Evolutionary conservation across 2,329 filamentous ascomycete genomes (phyloP).

Genomic region (Clonostachys rhizophaga): DNA sequence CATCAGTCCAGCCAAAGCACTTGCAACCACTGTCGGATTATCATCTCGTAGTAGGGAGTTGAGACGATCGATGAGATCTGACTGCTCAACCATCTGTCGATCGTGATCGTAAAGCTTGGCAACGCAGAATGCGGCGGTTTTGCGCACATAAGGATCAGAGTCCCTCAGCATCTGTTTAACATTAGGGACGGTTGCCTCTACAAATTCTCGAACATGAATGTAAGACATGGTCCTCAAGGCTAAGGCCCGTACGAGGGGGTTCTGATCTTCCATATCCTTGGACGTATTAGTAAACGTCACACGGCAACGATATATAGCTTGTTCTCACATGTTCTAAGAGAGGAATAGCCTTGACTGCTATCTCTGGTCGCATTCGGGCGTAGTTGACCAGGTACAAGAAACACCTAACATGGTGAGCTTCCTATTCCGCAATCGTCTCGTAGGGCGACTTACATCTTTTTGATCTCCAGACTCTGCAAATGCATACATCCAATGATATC

Average conservation of each 20-base stretch:
- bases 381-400: conserved; percentile 98
- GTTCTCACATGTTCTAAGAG: conserved; percentile 70
- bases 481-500: conserved; percentile 96
- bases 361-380: conserved; percentile 87
- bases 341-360: conserved; percentile 88
- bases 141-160: conserved; percentile 90
- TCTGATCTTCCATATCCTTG: conserved; percentile 91
- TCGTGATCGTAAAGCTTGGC: conserved; percentile 98
- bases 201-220: conserved; percentile 92
- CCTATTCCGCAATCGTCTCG: not conserved
- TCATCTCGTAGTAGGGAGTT: conserved; percentile 90
- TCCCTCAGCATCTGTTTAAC: conserved; percentile 82
- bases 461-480: conserved; percentile 91
- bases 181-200: conserved; percentile 82
- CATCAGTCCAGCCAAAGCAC: conserved; percentile 84
- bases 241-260: conserved; percentile 87
- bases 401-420: conserved; percentile 59
- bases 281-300: conserved; percentile 5
- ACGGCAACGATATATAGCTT: not conserved
- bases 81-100: conserved; percentile 79
- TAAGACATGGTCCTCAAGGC: conserved; percentile 96
- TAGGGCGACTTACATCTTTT: conserved; percentile 80
- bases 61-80: conserved; percentile 86
- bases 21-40: conserved; percentile 95
- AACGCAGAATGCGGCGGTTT: conserved; percentile 93